Base-by-base conservation (phyloP, 164 flowering plant species). In the Kingdonia uniflora region DNA sequence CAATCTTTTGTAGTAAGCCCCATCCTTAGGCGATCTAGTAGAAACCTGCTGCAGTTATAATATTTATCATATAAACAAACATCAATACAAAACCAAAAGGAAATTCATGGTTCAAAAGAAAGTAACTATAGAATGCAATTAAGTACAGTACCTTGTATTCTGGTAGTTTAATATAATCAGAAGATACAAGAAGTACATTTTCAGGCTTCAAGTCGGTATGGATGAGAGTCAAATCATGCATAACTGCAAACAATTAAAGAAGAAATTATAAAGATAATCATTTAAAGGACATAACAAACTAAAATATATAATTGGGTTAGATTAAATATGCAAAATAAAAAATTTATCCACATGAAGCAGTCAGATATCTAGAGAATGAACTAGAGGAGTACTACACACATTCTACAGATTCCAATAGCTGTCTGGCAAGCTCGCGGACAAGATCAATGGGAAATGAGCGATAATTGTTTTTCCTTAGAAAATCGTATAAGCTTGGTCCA, bases 401-500 rank as follows among this genome's bases (percentile, higher is more conserved):
- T 94, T 95, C 99, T 69, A 94, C 75, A 94, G 90, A 81, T 66
- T 94, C 95, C 99, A 89, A 88, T 40, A 88, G 87, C 77, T 86
- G 99, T 76, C 92, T 76, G 68, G 83, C 97, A 84, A 92, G 81
- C 84, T 88, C 99, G 60, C 99, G 95, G 66, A 88, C 97, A 65
- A 86, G 89, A 67, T 92, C 97, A 88, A 92, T 82, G 72, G 99
- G 95, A 83, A 92, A 92, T 72, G 97, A 72, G 74, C 95, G 95
- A 74, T 92, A 92, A 81, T 80, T 92, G 99, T 92, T 92, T 86
- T 92, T 92, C 71, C 95, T 87, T 57, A 94, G 97, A 75, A 94
- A 89, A 94, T 94, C 97, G 77, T 84, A 94, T 86, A 94, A 88
- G 77, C 99, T 94, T 74, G 99, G 95, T 66, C 99, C 99, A 78